Conservation (phyloP, 2,329 filamentous ascomycete species). For the Fusarium redolens region DNA sequence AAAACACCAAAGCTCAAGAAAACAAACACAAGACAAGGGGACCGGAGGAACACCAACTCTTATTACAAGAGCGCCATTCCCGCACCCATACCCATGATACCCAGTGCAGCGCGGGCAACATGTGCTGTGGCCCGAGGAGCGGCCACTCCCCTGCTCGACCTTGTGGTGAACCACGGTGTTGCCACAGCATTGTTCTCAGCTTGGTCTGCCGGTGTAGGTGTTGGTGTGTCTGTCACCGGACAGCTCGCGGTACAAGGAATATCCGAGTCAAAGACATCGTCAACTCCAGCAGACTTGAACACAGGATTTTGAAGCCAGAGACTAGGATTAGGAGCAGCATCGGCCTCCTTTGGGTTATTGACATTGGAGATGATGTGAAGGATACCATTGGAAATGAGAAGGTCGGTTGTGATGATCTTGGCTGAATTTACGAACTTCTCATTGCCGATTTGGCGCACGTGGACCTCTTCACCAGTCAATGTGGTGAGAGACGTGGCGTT, state of each 20-base stretch:
- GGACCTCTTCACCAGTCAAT: conserved; percentile 52
- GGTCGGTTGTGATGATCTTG: conserved; percentile 62
- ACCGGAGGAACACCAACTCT: not conserved
- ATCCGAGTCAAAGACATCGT: conserved; percentile 55
- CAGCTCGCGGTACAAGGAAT: conserved; percentile 57
- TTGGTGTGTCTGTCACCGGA: conserved; percentile 20
- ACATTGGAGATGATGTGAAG: conserved; percentile 68
- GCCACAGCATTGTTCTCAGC: conserved; percentile 31
- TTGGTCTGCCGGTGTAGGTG: conserved; percentile 19
- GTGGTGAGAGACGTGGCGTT: conserved; percentile 48
- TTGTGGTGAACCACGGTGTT: conserved; percentile 39
- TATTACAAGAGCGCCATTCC: conserved; percentile 45
- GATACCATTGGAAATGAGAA: conserved; percentile 68
- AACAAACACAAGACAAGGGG: not conserved
- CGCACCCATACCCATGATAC: conserved; percentile 47
- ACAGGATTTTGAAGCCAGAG: conserved; percentile 59
- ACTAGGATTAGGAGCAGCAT: conserved; percentile 52
- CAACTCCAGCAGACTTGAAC: conserved; percentile 63
- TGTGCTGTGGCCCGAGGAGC: conserved; percentile 44
- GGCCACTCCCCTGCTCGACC: conserved; percentile 39
- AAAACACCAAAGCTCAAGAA: conserved; percentile 15
- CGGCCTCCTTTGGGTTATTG: conserved; percentile 56
- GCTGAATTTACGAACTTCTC: conserved; percentile 66
- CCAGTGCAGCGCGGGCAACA: conserved; percentile 46
- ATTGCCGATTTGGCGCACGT: conserved; percentile 54